Evolutionary conservation across 148 eudicot genomes (phyloP), one percentile per base, ranked within the genome.

Genomic region (Limonium bicolor): DNA sequence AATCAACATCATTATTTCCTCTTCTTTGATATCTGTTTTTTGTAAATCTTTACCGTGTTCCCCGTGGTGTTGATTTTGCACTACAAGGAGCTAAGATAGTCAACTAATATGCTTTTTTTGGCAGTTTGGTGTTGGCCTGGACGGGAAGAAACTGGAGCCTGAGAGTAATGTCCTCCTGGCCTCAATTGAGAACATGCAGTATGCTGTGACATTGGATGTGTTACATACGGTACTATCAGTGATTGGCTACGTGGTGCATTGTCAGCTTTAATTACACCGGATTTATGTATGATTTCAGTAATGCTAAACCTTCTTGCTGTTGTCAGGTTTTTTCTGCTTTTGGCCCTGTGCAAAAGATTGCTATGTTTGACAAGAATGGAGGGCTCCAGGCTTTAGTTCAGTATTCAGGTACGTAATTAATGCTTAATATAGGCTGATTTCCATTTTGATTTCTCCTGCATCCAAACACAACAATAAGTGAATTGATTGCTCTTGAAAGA

Each of bases 351-450:
- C 88, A 76, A 51, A 83, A 83, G 60, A 73, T 83, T 55, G 84
- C 94, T 15, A 79, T 83, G 21, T 83, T 83, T 64, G 94, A 83
- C 55, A 83, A 79, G 55, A 83, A 79, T 63, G 94, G 84, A 37
- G 80, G 78, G 42, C 66, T 74, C 8, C 94, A 79, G 58, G 94
- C 88, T 14, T 53, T 83, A 22, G 43, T 83, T 39, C 94, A 83
- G 35, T 79, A 76, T 76, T 68, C 81, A 48, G 94, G 94, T 83
- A 62, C 53, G 66, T 49, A 37, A 14, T 43, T n/a, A n/a, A n/a
- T n/a, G n/a, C n/a, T n/a, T n/a, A n/a, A n/a, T n/a, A n/a, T n/a
- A n/a, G n/a, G n/a, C n/a, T n/a, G n/a, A n/a, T n/a, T n/a, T n/a
- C n/a, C n/a, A n/a, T n/a, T n/a, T n/a, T n/a, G n/a, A n/a, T n/a